phyloP scores from a whole-genome alignment of 306 rosid species.

The cucumber (Cucumis sativus) region Cucumber_9930_V3 NC_026658.2:24841001-24841500 shows the following conservation, averaged over 20 bases:
- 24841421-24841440: neutral
- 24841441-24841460: neutral
- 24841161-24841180: constrained; percentile 89
- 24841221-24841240: constrained; percentile 81
- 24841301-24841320: constrained; percentile 81
- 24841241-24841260: constrained; percentile 91
- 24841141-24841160: constrained; percentile 76
- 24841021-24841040: constrained; percentile 64
- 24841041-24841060: constrained; percentile 2
- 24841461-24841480: neutral
- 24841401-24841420: constrained; percentile 72
- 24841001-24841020: constrained; percentile 88
- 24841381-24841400: constrained; percentile 80
- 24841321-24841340: constrained; percentile 80
- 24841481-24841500: neutral
- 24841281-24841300: constrained; percentile 56
- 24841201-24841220: constrained; percentile 88
- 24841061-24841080: constrained; percentile 2
- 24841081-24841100: neutral
- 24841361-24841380: constrained; percentile 32
- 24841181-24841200: constrained; percentile 66
- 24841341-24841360: constrained; percentile 76
- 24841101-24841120: constrained; percentile 52
- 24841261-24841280: constrained; percentile 49
- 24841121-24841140: constrained; percentile 83